Base-by-base conservation (phyloP, 2,329 filamentous ascomycete genomes). In the Penicillium concentricum region DNA sequence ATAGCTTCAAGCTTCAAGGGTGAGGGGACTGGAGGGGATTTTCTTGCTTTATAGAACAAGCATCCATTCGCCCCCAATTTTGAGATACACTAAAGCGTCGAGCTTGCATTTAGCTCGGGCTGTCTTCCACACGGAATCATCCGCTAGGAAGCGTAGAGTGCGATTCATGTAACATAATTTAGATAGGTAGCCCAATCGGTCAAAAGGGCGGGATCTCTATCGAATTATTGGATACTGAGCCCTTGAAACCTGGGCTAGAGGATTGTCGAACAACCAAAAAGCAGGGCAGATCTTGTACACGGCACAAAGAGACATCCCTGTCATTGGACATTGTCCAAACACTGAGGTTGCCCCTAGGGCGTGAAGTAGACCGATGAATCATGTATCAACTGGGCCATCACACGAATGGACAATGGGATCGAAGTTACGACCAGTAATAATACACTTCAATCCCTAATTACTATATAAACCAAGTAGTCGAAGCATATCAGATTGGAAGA, bases 341-440 rank as follows among this genome's bases (percentile, higher is more conserved):
- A 50, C 38, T 54, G 53, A 56, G 54, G 50, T 41, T 54, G n/a
- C 34, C 34, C 34, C 20, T 38, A 10, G 24, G 24, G 34, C 7
- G 47, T 51, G 48, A 49, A 43, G 48, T 48, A 54, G 30, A 39
- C 39, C 38, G 41, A 13, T 50, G 47, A 30, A 39, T 39, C n/a
- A 50, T 50, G 24, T 9, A 28, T 15, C 18, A 34, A 30, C 32
- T 22, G 56, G 60, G 45, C 41, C 60, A 57, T 48, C 35, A 58
- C 38, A 55, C n/a, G n/a, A n/a, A n/a, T 51, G 10, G 13, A 59
- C 28, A 57, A 52, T 62, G 16, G 34, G 10, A 45, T 43, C 10
- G 13, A 52, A 38, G 5, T 34, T 5, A n/a, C 10, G 12, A 42
- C n/a, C 4, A 18, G 18, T 15, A n/a, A 38, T 12, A 30, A 15